A percentile compares a stretch with the other conserved stretches of the same genome.
Conservation (phyloP, 225 moss, liverwort and hornwort genomes). For the Lunularia cruciata region DNA sequence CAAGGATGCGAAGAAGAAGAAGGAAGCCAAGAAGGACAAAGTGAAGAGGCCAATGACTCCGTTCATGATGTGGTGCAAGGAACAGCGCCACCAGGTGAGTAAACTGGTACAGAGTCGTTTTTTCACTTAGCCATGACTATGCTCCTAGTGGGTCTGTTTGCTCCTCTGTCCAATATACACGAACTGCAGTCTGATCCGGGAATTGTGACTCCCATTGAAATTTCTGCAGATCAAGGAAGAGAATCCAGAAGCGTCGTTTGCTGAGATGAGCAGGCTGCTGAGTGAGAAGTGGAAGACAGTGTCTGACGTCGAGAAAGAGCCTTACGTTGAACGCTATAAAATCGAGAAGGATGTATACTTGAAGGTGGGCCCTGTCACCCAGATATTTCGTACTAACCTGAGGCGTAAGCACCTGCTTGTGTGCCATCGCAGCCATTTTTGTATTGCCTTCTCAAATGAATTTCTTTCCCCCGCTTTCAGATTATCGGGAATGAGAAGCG, state of each 20-base stretch:
- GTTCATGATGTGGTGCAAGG: slow-evolving; percentile 87
- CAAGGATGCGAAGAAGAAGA: slow-evolving; percentile 58
- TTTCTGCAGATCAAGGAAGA: slow-evolving; percentile 61
- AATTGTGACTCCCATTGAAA: too few species aligned
- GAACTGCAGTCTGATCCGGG: slow-evolving; percentile 5
- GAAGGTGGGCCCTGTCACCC: slow-evolving; percentile 47
- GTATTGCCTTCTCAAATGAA: too few species aligned
- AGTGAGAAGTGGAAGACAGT: slow-evolving; percentile 88
- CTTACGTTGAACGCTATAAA: slow-evolving; percentile 73
- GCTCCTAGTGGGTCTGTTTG: too few species aligned
- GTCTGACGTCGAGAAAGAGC: slow-evolving; percentile 72
- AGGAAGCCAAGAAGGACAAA: slow-evolving; percentile 53
- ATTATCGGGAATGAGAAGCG: slow-evolving; percentile 79
- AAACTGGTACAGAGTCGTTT: neutral
- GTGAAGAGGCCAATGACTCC: slow-evolving; percentile 68
- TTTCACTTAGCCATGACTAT: too few species aligned
- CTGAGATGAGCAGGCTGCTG: slow-evolving; percentile 68
- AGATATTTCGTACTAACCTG: too few species aligned
- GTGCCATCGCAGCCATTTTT: too few species aligned
- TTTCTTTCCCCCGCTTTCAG: slow-evolving; percentile 29
- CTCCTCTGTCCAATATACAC: neutral
- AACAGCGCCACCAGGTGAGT: slow-evolving; percentile 59
- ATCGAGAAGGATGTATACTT: slow-evolving; percentile 78
- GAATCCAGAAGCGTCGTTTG: slow-evolving; percentile 62
- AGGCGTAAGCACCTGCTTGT: too few species aligned